phyloP scores from a whole-genome alignment of 1,139 yeast genomes.

The Blastobotrys aristatus region DNA sequence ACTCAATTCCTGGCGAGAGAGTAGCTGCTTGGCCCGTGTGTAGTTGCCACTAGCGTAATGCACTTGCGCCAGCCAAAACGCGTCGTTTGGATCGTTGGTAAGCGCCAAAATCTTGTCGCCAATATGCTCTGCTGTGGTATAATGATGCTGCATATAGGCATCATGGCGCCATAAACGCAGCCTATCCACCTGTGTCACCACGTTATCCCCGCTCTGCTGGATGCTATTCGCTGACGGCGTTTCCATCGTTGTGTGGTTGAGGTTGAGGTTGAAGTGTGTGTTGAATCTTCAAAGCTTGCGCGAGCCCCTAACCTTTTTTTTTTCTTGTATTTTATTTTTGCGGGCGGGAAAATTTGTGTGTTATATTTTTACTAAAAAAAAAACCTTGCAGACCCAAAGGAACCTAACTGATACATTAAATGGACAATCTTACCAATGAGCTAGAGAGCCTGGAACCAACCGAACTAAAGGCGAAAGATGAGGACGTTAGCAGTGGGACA shows the following conservation, averaged over 20 bases:
- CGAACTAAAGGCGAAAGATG: background rate
- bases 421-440: background rate
- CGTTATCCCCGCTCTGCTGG: no score
- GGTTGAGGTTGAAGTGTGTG: background rate
- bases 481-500: background rate
- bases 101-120: slow-evolving; percentile 86
- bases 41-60: slow-evolving; percentile 71
- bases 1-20: slow-evolving; percentile 35
- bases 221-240: slow-evolving; percentile 5
- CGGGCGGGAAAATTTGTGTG: background rate
- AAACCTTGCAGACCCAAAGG: background rate
- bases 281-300: no score
- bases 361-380: background rate
- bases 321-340: background rate
- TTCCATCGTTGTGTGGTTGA: background rate
- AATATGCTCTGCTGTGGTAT: slow-evolving; percentile 81
- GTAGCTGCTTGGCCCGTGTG: slow-evolving; percentile 68
- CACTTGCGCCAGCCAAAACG: slow-evolving; percentile 94
- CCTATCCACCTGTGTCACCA: slow-evolving; percentile 70
- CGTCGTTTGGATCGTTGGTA: slow-evolving; percentile 83
- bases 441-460: background rate
- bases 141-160: slow-evolving; percentile 89
- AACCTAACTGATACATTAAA: no score
- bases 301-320: no score
- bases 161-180: slow-evolving; percentile 91